Evolutionary conservation across 441 rosid genomes (phyloP), one percentile per base, ranked within the genome.

Genomic region (Hypseocharis bilobata): DNA sequence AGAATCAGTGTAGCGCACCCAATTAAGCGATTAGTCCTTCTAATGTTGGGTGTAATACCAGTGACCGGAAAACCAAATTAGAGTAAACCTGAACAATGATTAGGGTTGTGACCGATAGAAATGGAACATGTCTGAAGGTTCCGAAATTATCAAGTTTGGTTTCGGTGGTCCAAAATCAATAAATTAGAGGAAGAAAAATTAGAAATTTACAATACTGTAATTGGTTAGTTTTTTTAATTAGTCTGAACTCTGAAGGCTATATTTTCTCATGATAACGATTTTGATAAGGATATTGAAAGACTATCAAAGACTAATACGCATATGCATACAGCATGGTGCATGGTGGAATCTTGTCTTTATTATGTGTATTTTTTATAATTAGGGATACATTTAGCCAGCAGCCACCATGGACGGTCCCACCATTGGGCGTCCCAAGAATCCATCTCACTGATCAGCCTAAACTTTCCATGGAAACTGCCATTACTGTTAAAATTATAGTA

Each of bases 271-370:
- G 23, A 70, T 63, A 28, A 32, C 64, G 49, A 45, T 40, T 17
- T 26, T 63, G 30, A 51, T 25, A 6, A 67, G 57, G 14, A 51
- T 49, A 14, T 56, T 51, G 38, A 57, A 66, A 23, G 25, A 57
- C 29, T 29, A 32, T 63, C 27, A 57, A 68, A n/a, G 63, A 13
- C 34, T 11, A 71, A 51, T 49, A 54, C 58, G 47, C 22, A 42
- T 42, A 32, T 70, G 2, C 59, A 45, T 7, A 42, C 25, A 51
- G 28, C 28, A 51, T 51, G 57, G 20, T 56, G 47, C 65, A 47
- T 30, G 44, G 60, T 14, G 70, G 73, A 82, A 73, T 75, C 66
- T 71, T 67, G 23, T 38, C 67, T 22, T 60, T 54, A 54, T 25
- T 59, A 62, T 56, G 26, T 22, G 14, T 44, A 5, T 30, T 63